A percentile compares a stretch with the other conserved stretches of the same genome.
These are phyloP conservation scores for Umbelopsis vinacea DNA, from an alignment of 192 early-diverging fungal genomes.

Conservation along the genomic window DNA sequence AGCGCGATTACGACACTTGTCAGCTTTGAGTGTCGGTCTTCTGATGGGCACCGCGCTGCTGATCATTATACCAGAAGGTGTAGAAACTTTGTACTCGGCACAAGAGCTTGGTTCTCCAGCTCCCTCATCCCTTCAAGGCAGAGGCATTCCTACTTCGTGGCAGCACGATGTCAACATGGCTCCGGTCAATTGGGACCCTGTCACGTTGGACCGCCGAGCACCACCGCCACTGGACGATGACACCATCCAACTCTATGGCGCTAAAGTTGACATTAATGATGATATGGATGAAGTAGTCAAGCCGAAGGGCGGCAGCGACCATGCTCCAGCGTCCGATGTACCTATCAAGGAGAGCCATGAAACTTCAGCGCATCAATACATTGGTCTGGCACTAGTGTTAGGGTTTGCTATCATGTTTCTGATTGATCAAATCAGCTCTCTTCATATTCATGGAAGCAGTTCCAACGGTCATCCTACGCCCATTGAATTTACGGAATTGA, in stretches of 20 bases:
- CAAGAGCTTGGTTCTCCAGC: neutral
- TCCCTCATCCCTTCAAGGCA: neutral
- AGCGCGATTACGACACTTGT: conserved; percentile 70
- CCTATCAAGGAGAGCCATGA: conserved; percentile 15
- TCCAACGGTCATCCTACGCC: neutral
- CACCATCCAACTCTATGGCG: neutral
- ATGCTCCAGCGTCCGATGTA: neutral
- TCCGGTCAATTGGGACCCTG: neutral
- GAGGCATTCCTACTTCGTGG: neutral
- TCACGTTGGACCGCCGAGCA: conserved; percentile 1
- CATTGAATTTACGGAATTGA: conserved; percentile 27
- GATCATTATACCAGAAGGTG: conserved; percentile 96
- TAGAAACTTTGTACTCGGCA: conserved; percentile 78
- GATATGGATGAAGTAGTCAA: neutral
- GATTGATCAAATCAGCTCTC: conserved; percentile 72
- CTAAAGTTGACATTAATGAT: neutral
- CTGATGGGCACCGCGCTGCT: conserved; percentile 89
- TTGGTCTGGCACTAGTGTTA: conserved; percentile 78
- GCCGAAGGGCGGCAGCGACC: neutral
- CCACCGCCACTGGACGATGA: conserved; percentile 22
- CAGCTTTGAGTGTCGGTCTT: conserved; percentile 87
- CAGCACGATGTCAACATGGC: neutral
- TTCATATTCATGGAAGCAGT: conserved; percentile 31
- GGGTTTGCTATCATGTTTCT: conserved; percentile 93
- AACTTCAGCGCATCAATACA: conserved; percentile 56